Evolutionary conservation across 352 stramenopile genomes (phyloP).

Genomic region (Bremia lactucae): DNA sequence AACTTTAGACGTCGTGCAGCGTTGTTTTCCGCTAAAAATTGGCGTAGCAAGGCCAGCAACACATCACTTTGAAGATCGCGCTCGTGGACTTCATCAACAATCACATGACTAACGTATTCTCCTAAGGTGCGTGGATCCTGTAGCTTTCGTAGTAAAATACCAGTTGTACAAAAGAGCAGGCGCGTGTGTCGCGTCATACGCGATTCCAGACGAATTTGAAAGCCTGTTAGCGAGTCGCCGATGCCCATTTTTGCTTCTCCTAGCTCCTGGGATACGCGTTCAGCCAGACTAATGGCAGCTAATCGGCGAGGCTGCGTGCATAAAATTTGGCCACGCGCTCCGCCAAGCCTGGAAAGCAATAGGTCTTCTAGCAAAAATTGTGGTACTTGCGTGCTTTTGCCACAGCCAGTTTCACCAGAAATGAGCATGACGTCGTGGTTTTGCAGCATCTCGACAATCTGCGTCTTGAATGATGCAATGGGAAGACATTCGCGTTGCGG

Average conservation of each 20-base stretch:
- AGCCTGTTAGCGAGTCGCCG: conserved; percentile 66
- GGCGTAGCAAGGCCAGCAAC: conserved; percentile 84
- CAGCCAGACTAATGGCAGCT: conserved; percentile 91
- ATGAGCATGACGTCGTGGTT: conserved; percentile 89
- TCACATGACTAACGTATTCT: conserved; percentile 90
- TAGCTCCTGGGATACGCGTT: conserved; percentile 90
- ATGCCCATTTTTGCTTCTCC: conserved; percentile 60
- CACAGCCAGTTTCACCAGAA: conserved; percentile 91
- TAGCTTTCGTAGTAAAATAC: conserved; percentile 88
- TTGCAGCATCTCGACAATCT: conserved; percentile 75
- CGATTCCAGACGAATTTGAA: conserved; percentile 91
- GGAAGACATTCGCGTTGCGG: conserved; percentile 52
- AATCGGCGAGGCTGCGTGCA: conserved; percentile 94
- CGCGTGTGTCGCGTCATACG: conserved; percentile 76
- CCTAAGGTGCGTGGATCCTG: conserved; percentile 71
- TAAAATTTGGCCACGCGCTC: conserved; percentile 87
- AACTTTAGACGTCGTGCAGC: conserved; percentile 18
- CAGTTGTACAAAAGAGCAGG: conserved; percentile 93
- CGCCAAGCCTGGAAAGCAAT: conserved; percentile 43
- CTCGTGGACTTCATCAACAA: conserved; percentile 98
- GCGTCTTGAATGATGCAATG: conserved; percentile 55
- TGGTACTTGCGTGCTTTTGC: conserved; percentile 94
- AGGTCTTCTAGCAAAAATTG: conserved; percentile 93
- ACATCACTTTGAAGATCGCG: conserved; percentile 89
- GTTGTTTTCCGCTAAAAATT: conserved; percentile 55